Evolutionary conservation across 2,329 filamentous ascomycete genomes (phyloP), one percentile per base, ranked within the genome.

Genomic region (Aspergillus sp.): DNA sequence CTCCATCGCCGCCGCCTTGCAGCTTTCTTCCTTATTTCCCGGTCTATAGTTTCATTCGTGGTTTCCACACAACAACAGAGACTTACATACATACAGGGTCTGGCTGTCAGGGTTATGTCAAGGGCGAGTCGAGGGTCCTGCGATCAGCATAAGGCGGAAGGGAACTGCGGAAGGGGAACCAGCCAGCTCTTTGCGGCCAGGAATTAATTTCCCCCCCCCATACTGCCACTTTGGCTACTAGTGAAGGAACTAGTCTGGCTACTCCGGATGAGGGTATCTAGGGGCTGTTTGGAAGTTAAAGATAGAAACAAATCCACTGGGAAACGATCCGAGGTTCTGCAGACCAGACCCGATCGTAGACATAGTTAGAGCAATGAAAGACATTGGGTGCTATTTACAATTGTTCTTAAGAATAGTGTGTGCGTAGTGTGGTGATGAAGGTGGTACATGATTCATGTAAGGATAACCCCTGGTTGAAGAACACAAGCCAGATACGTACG

Each of bases 261-360:
- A 43, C 30, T 36, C 30, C 30, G 30, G 30, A 36, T n/a, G 39
- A 19, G 39, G 39, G 43, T 47, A 48, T 54, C 38, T 48, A 50
- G n/a, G n/a, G 52, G 19, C 17, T 41, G n/a, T 43, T 28, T 28
- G 12, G 13, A 15, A 36, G 41, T 48, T 59, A 55, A 60, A 64
- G 55, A 62, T 62, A 60, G 62, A 64, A 64, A 59, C 59, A 55
- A 17, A 15, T 43, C 53, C 51, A n/a, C 21, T 23, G 55, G 17
- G 17, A 38, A 48, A 55, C 50, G 21, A 30, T 51, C 36, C 41
- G 23, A 53, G 49, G 57, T 48, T 36, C 55, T 55, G 49, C 60
- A 57, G 57, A 49, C 43, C 57, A 57, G 49, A 49, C 43, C 59
- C 55, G 53, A 60, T 55, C 57, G 59, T 58, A 52, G 57, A 53